Base-by-base conservation (phyloP, 345 rosid genomes). In the Eucalyptus curtisii region DNA sequence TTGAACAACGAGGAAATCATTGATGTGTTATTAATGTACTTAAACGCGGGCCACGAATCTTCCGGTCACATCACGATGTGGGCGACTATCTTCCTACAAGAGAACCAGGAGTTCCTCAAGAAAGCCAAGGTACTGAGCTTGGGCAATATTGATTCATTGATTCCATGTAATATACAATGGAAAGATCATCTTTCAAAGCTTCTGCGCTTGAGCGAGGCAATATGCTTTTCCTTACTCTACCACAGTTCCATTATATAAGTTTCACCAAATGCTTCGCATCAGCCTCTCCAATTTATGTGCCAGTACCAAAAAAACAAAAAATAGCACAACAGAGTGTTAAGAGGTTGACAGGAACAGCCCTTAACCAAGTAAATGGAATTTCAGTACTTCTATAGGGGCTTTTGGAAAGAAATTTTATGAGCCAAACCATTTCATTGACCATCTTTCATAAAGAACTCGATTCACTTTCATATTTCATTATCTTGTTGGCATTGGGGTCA, bases 41-140 rank as follows among this genome's bases (percentile, higher is more conserved):
- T 97, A 87, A 95, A 96, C 92, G 99, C 98, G 1, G 98, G 98
- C 86, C 98, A 97, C 86, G 99, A 97, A 92, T 97, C 99, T 81
- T 96, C 99, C 4, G 99, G 95, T 33, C 99, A 97, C 87, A 93
- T 94, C 89, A 95, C 91, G 7, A 97, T 96, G 96, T 95, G 99
- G 99, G 94, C 98, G 7, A 92, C 97, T 49, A 85, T 97, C 90
- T 93, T 93, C 86, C 94, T 97, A 22, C 98, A 97, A 80, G 91
- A 94, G 57, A 95, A 97, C 87, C 96, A 97, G 6, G 91, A 96
- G 87, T 87, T 93, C 88, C 92, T 95, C 11, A 88, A 90, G 50
- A 95, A 94, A 89, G 98, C 99, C 47, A 95, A 92, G 97, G 98
- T 95, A 87, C 82, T 76, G 82, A 76, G 45, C 82, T 76, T 20